Base-by-base conservation (phyloP, 164 flowering plant genomes). In the Amborella trichopoda region DNA sequence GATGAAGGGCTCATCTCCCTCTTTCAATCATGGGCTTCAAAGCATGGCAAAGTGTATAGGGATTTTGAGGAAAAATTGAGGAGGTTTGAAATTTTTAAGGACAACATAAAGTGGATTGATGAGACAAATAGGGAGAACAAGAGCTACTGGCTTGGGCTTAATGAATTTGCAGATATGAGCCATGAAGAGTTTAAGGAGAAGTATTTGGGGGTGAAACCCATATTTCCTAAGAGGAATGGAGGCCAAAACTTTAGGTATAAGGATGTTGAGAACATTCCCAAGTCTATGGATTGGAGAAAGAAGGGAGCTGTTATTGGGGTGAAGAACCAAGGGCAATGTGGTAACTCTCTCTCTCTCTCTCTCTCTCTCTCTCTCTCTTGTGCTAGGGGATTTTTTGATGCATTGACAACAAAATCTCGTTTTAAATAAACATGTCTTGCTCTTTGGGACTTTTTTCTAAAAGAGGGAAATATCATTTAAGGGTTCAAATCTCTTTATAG, bases 301-400 rank as follows among this genome's bases (percentile, higher is more conserved):
- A 82, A 80, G 53, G 93, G 89, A 24, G 93, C 93, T 34, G 95
- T 86, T 6, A 71, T 80, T 41, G 39, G 36, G 6, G 72, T 83
- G 59, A 87, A 87, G 71, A 73, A 83, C 63, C 96, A 87, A 64
- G 96, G 94, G 3, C 48, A 54, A 32, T 87, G 96, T 49, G 95
- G 95, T 84, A 55, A 56, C 75, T 22, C n/a, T n/a, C n/a, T n/a
- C n/a, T n/a, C n/a, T n/a, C n/a, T n/a, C n/a, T n/a, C n/a, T n/a
- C n/a, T n/a, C n/a, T n/a, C n/a, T n/a, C n/a, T n/a, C n/a, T n/a
- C n/a, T n/a, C n/a, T n/a, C n/a, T n/a, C n/a, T n/a, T n/a, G n/a
- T n/a, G n/a, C n/a, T n/a, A n/a, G n/a, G n/a, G n/a, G n/a, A n/a
- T n/a, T n/a, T n/a, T n/a, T n/a, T n/a, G n/a, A n/a, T n/a, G n/a